phyloP scores from a whole-genome alignment of 202 grass and related monocot genomes.

The Panicum virgatum region DNA sequence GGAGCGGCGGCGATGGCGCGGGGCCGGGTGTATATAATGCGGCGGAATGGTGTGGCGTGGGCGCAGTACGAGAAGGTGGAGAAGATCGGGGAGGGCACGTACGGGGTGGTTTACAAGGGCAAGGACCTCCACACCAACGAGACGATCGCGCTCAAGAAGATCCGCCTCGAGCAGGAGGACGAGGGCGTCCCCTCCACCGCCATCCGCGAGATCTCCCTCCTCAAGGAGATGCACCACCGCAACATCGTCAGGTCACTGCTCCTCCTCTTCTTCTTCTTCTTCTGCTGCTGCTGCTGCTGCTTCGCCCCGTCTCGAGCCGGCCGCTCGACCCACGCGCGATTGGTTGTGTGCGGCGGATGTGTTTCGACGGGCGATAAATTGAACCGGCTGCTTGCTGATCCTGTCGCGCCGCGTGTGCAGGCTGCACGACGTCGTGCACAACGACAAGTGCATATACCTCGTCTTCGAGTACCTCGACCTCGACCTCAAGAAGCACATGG shows the following conservation, averaged over 20 bases:
- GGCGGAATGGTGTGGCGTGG: neutral
- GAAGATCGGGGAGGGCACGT: constrained; percentile 97
- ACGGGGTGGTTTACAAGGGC: constrained; percentile 90
- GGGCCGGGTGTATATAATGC: neutral
- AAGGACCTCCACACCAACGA: constrained; percentile 69
- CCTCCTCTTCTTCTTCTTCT: too few relatives aligned
- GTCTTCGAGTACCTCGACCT: constrained; percentile 97
- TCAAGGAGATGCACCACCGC: constrained; percentile 91
- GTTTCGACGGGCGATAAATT: neutral
- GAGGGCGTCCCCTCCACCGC: constrained; percentile 91
- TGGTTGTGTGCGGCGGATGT: neutral
- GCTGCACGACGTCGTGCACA: constrained; percentile 85
- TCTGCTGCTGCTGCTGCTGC: too few relatives aligned
- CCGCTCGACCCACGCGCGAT: too few relatives aligned
- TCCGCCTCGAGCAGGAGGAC: constrained; percentile 77
- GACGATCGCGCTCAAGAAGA: constrained; percentile 91
- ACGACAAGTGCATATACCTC: constrained; percentile 73
- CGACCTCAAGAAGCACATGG: constrained; percentile 99
- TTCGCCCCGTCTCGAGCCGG: neutral
- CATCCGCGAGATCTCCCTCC: constrained; percentile 94
- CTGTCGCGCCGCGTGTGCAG: constrained; percentile 26
- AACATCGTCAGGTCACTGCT: constrained; percentile 79
- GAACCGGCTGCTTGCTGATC: neutral
- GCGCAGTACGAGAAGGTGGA: constrained; percentile 91
- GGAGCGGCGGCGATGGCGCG: too few relatives aligned